Base-by-base conservation (phyloP, 2,329 filamentous ascomycete genomes). In the Alternaria incomplexa region DNA sequence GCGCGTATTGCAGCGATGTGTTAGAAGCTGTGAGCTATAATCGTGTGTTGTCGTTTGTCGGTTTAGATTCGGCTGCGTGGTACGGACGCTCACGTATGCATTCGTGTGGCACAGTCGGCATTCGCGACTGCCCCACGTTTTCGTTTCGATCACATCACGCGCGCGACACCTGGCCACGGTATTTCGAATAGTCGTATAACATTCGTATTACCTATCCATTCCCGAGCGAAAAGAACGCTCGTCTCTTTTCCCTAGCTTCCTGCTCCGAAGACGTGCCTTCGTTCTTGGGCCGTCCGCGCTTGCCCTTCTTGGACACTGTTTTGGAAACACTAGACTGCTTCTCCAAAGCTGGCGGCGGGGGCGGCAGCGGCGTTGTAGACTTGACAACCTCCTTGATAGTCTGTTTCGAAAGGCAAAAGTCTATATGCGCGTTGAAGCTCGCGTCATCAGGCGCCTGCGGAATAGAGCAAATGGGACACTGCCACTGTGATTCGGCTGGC, bases 341-440 rank as follows among this genome's bases (percentile, higher is more conserved):
- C 12, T 67, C 61, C 0, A 61, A 43, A n/a, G 30, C 25, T 50
- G 32, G 25, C 15, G n/a, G 30, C 0, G 59, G 57, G 23, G 47
- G 15, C 7, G 47, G 23, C 9, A 64, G 32, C 5, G 73, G 68
- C 2, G 71, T 64, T 6, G 76, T 78, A 2, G 69, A 85, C 61
- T 92, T 89, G 1, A 96, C 90, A 0, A 89, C 91, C 72, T 97
- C 93, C 48, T 90, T 90, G 71, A 99, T 98, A 0, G 93, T 92
- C 73, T 92, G 89, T 58, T 90, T 86, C 1, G 94, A 97, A 2
- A 99, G 85, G 77, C 96, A 99, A 9, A 91, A 87, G 77, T 99
- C 96, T 55, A 99, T 93, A 74, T 99, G 96, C 60, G 91, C 88
- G 70, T 99, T 99, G 81, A 98, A 97, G 0, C 82, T 83, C 48